Evolutionary conservation across 805 yeast genomes (phyloP), one percentile per base, ranked within the genome.

Genomic region (Ogataea corticis): DNA sequence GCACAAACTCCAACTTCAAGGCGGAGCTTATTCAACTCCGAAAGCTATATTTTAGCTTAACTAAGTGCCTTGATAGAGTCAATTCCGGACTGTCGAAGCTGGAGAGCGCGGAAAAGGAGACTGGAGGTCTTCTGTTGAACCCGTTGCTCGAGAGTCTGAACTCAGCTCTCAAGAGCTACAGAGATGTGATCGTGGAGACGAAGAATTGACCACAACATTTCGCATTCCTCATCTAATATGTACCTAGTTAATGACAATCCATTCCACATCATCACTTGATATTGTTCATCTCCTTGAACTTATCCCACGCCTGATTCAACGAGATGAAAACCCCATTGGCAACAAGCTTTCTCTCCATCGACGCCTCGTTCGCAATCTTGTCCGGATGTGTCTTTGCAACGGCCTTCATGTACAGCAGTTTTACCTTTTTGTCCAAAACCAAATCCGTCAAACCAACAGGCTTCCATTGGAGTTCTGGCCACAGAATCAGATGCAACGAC

Each of bases 301-400:
- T 67, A 54, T 88, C 97, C 98, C 99, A 94, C 2, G 97, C 90
- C 54, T 81, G 77, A 64, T 90, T 92, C 50, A 94, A 70, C 0
- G 82, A 74, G 32, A 90, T 85, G 61, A 94, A 94, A 0, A 92
- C 92, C 18, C 81, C 82, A 56, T 91, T 92, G 13, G 97, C 94
- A 37, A 92, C 73, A 83, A 92, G 77, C 61, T 85, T 83, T 45
- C 80, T 79, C 57, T 89, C 95, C 5, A 82, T 70, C 7, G 82
- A 69, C 2, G 84, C 79, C 17, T 67, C 65, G n/a, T 67, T 60
- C 6, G 80, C 71, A 18, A 91, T 69, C 63, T 94, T 94, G 65
- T 94, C 99, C 0, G 94, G 94, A 58, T 85, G 94, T 5, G 87
- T 84, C 45, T 79, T 72, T 41, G 88, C 79, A 38, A 84, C 87